A percentile compares a stretch with the other conserved stretches of the same genome.
Conservation (phyloP, 768 basidiomycete genomes). For the Suillus subalutaceus region DNA sequence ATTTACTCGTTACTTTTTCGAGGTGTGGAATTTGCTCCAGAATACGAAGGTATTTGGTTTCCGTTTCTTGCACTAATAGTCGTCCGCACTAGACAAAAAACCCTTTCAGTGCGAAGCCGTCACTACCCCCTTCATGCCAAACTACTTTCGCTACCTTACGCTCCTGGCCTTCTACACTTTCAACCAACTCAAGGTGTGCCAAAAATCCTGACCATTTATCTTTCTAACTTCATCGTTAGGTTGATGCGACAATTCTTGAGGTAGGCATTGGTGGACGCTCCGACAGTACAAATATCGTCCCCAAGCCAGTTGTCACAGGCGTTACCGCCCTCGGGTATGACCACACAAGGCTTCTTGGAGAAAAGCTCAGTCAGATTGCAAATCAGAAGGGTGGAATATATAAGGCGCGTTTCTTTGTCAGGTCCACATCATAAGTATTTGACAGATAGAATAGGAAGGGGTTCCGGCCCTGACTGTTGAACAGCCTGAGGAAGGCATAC, state of each 20-base stretch:
- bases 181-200: slow-evolving; percentile 60
- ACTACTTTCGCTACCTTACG: slow-evolving; percentile 93
- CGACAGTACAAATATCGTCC: slow-evolving; percentile 96
- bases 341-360: slow-evolving; percentile 85
- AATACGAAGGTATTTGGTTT: slow-evolving; percentile 45
- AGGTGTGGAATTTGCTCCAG: slow-evolving; percentile 89
- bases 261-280: slow-evolving; percentile 94
- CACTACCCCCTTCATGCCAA: slow-evolving; percentile 73
- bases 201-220: background rate
- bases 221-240: slow-evolving; percentile 31
- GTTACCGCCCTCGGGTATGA: slow-evolving; percentile 92
- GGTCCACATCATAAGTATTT: background rate
- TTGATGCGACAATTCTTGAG: slow-evolving; percentile 92
- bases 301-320: slow-evolving; percentile 86
- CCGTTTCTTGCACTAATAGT: slow-evolving; percentile 17
- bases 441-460: slow-evolving; percentile 50
- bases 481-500: slow-evolving; percentile 71
- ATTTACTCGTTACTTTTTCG: slow-evolving; percentile 92
- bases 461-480: slow-evolving; percentile 85
- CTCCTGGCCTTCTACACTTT: slow-evolving; percentile 92
- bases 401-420: slow-evolving; percentile 56
- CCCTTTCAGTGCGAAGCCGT: slow-evolving; percentile 43
- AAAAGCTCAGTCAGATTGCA: slow-evolving; percentile 87
- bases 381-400: slow-evolving; percentile 97
- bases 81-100: slow-evolving; percentile 3